Percentiles rank a stretch among this genome's conserved stretches.
These are phyloP conservation scores for Phyllosticta citrichinensis DNA, from an alignment of 2,329 filamentous ascomycete genomes.

Conservation along the genomic window DNA sequence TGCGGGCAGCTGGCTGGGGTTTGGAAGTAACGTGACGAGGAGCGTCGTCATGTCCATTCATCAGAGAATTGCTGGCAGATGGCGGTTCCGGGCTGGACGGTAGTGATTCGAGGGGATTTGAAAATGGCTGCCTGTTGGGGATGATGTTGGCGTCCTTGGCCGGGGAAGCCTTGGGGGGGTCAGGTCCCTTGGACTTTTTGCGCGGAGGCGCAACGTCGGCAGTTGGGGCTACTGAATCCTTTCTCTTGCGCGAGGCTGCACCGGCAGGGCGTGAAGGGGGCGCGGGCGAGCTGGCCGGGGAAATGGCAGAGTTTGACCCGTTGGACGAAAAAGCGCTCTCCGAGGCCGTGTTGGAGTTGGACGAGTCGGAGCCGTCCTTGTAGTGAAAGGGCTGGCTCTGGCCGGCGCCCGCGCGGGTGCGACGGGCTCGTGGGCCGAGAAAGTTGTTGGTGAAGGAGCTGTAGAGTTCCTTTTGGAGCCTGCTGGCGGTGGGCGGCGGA, in stretches of 20 bases:
- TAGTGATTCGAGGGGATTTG: background rate
- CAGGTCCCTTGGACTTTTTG: background rate
- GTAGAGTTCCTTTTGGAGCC: conserved; percentile 7
- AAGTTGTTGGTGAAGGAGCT: conserved; percentile 10
- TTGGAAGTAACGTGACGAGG: background rate
- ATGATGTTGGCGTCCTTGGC: background rate
- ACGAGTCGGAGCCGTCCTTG: conserved; percentile 2
- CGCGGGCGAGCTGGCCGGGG: conserved; percentile 7
- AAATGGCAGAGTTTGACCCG: background rate
- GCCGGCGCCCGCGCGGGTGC: conserved; percentile 3
- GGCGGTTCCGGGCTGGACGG: no score
- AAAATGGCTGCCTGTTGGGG: background rate
- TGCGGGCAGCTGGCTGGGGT: background rate
- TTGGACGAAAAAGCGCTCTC: conserved; percentile 6
- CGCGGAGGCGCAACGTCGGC: background rate
- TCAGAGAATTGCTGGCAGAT: background rate
- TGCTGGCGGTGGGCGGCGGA: conserved; percentile 2
- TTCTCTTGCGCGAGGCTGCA: conserved; percentile 3
- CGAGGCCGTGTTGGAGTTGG: background rate
- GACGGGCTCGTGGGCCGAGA: conserved; percentile 1
- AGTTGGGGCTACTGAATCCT: conserved; percentile 6
- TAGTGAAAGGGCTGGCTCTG: conserved; percentile 2
- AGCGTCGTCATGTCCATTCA: background rate
- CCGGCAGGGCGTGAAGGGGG: background rate
- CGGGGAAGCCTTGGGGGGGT: no score